These are phyloP conservation scores for Lentinula novae-zelandiae DNA, from an alignment of 1,284 basidiomycete species.

Conservation along the genomic window DNA sequence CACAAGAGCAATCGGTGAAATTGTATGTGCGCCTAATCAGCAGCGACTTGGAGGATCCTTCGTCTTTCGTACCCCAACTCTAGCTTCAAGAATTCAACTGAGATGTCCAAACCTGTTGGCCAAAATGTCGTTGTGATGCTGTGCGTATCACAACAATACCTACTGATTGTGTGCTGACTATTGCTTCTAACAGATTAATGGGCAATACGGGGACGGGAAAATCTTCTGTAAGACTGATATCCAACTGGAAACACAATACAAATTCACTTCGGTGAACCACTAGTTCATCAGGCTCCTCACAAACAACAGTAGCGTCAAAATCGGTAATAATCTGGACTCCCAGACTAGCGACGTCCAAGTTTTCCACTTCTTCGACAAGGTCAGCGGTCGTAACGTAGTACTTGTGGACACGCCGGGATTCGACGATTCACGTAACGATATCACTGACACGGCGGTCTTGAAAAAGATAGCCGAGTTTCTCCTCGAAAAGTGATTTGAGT, in stretches of 20 bases:
- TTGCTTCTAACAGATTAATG: neutral
- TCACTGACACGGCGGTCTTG: constrained; percentile 10
- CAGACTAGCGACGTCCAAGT: constrained; percentile 15
- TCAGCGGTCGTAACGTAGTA: constrained; percentile 14
- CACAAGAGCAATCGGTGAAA: too few relatives aligned
- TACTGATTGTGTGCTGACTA: too few relatives aligned
- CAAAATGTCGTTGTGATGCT: too few relatives aligned
- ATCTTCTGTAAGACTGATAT: neutral
- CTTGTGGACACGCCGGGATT: constrained; percentile 23
- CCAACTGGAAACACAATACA: neutral
- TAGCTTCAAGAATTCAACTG: too few relatives aligned
- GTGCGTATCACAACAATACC: too few relatives aligned
- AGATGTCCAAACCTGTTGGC: too few relatives aligned
- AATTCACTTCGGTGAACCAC: neutral
- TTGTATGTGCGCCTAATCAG: too few relatives aligned
- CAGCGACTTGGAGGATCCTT: too few relatives aligned
- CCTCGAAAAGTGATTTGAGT: constrained; percentile 6
- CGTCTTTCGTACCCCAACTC: too few relatives aligned
- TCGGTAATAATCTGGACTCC: constrained; percentile 17
- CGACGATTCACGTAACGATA: constrained; percentile 17
- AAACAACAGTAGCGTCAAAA: constrained; percentile 5
- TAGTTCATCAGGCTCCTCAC: constrained; percentile 19
- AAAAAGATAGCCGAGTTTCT: constrained; percentile 8
- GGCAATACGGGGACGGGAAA: constrained; percentile 7
- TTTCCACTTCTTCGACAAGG: constrained; percentile 5